Percentiles rank a stretch among this genome's conserved stretches.
Evolutionary conservation across 176 grass and related monocot genomes (phyloP).

Genomic region (Chrysopogon serrulatus): DNA sequence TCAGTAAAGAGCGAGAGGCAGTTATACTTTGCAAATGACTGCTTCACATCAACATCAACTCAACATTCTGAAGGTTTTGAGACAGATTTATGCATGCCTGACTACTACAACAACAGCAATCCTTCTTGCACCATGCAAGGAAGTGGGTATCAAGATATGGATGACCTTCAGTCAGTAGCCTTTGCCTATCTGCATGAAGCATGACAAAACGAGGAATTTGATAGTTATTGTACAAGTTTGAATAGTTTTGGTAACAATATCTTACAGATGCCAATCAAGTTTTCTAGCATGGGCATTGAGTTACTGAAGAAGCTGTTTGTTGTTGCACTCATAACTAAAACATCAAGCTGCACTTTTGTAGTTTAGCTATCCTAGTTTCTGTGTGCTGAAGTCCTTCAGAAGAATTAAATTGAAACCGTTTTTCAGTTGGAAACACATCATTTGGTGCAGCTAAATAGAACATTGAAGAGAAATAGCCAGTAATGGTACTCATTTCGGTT

Average conservation of each 20-base stretch:
- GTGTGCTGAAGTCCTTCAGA: background rate
- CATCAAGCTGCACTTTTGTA: background rate
- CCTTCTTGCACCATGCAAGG: slow-evolving; percentile 36
- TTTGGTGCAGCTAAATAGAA: background rate
- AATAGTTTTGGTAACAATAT: slow-evolving; percentile 26
- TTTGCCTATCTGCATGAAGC: slow-evolving; percentile 65
- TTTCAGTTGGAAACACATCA: background rate
- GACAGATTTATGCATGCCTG: slow-evolving; percentile 24
- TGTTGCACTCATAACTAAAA: slow-evolving; percentile 4
- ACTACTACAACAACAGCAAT: slow-evolving; percentile 27
- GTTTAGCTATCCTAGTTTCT: background rate
- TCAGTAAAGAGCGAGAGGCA: slow-evolving; percentile 46
- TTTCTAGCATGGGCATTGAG: background rate
- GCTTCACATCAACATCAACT: slow-evolving; percentile 27
- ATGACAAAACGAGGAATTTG: slow-evolving; percentile 15
- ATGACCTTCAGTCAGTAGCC: slow-evolving; percentile 64
- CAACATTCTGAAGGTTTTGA: slow-evolving; percentile 45
- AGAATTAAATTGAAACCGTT: background rate
- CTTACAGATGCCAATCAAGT: slow-evolving; percentile 15
- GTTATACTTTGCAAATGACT: slow-evolving; percentile 24
- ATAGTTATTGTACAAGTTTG: background rate
- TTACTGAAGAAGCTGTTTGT: slow-evolving; percentile 14
- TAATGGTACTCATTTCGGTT: background rate
- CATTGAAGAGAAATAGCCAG: background rate
- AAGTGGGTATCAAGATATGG: slow-evolving; percentile 51